Evolutionary conservation across 768 basidiomycete species (phyloP).

Genomic region (Cantharellus anzutake): DNA sequence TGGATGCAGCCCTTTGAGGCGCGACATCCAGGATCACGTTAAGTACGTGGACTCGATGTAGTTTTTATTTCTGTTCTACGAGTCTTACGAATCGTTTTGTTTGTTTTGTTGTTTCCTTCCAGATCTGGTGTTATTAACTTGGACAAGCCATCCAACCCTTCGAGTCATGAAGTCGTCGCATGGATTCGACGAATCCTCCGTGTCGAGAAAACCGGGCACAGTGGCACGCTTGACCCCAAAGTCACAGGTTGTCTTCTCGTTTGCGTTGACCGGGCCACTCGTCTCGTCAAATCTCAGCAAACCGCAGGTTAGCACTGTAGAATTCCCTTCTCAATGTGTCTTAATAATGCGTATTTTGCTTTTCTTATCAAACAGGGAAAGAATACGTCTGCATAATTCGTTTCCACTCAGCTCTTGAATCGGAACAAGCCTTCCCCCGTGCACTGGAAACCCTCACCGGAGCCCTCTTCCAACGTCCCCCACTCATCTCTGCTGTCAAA

Average conservation of each 20-base stretch:
- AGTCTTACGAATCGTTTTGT: not conserved
- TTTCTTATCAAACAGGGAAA: conserved; percentile 34
- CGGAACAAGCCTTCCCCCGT: conserved; percentile 72
- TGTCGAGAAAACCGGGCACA: conserved; percentile 97
- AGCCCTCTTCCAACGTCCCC: conserved; percentile 96
- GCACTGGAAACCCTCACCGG: conserved; percentile 94
- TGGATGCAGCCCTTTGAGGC: conserved; percentile 86
- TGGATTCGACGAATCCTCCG: conserved; percentile 95
- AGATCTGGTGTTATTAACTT: conserved; percentile 98
- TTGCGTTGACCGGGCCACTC: conserved; percentile 95
- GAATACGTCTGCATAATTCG: conserved; percentile 97
- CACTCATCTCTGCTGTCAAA: conserved; percentile 97
- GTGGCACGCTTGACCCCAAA: conserved; percentile 96
- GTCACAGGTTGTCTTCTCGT: conserved; percentile 98
- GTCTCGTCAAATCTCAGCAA: conserved; percentile 96
- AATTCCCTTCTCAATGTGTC: not conserved
- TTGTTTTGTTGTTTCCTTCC: conserved; percentile 1
- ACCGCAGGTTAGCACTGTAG: conserved; percentile 51
- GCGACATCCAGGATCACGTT: conserved; percentile 80
- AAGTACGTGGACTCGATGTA: conserved; percentile 31
- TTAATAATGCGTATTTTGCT: not conserved
- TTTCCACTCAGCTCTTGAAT: conserved; percentile 64
- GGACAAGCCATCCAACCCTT: conserved; percentile 98
- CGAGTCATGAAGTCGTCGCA: conserved; percentile 97
- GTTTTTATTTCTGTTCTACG: not conserved